Conservation (phyloP, 2,329 filamentous ascomycete species). For the Helminthosporium solani region DNA sequence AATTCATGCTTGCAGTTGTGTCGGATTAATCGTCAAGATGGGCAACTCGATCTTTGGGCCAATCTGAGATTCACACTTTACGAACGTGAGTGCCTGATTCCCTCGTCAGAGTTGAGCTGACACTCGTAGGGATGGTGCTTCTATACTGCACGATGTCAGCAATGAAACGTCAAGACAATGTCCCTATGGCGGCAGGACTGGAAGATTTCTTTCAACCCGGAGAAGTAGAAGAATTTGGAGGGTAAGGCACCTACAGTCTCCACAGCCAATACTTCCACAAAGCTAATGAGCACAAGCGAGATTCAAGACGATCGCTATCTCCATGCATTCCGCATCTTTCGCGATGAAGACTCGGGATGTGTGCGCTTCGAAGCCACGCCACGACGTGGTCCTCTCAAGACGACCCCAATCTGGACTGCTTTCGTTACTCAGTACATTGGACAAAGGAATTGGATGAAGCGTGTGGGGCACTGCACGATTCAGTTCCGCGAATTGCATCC, state of each 20-base stretch:
- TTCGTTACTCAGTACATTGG: conserved; percentile 47
- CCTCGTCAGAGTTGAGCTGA: conserved; percentile 6
- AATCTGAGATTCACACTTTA: conserved; percentile 56
- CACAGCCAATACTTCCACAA: background rate
- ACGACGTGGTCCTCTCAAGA: conserved; percentile 53
- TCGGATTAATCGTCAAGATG: conserved; percentile 42
- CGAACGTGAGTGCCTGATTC: conserved; percentile 46
- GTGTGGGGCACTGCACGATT: conserved; percentile 45
- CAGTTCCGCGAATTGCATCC: conserved; percentile 54
- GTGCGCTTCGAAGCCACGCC: conserved; percentile 60
- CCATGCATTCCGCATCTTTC: conserved; percentile 57
- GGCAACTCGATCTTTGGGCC: conserved; percentile 53
- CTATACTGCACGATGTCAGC: conserved; percentile 60
- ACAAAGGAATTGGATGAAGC: conserved; percentile 51
- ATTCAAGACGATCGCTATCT: conserved; percentile 55
- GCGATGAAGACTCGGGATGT: conserved; percentile 52
- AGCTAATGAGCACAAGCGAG: conserved; percentile 42
- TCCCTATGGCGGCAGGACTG: conserved; percentile 41
- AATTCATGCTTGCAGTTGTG: conserved; percentile 46
- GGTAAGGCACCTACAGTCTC: conserved; percentile 37
- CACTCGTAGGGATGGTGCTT: conserved; percentile 53
- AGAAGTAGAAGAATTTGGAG: conserved; percentile 51
- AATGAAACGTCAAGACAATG: conserved; percentile 58
- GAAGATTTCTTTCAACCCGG: conserved; percentile 53
- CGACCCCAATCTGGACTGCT: conserved; percentile 61